These are phyloP conservation scores for Rhazya stricta DNA, from an alignment of 257 asterid genomes.

Conservation along the genomic window DNA sequence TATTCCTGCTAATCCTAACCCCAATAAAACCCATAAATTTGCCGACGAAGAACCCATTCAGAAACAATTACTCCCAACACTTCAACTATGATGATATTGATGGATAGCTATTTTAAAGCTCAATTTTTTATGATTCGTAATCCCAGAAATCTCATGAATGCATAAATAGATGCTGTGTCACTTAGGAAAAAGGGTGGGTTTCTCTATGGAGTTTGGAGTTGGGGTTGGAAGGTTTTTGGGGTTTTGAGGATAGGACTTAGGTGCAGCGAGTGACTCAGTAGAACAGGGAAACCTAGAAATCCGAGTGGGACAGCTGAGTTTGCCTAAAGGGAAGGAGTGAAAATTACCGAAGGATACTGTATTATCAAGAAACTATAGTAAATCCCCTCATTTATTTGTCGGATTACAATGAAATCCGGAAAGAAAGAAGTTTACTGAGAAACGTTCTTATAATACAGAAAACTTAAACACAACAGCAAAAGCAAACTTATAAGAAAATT, in stretches of 20 bases:
- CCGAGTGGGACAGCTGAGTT: background rate
- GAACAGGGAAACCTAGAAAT: background rate
- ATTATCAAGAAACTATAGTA: background rate
- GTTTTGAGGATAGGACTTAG: constrained; percentile 6
- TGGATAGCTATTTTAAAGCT: background rate
- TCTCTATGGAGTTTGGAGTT: background rate
- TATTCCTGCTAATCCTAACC: constrained; percentile 94
- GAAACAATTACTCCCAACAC: background rate
- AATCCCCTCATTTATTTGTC: background rate
- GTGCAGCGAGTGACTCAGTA: background rate
- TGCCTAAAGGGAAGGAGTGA: background rate
- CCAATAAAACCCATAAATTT: constrained; percentile 86
- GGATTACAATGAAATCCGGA: no score
- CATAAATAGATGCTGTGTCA: background rate
- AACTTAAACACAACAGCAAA: no score
- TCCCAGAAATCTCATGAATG: background rate
- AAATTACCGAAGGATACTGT: background rate
- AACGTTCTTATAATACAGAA: no score
- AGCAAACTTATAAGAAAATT: no score
- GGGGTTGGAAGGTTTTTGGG: background rate
- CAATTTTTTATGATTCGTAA: background rate
- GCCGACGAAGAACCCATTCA: constrained; percentile 66
- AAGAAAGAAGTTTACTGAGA: no score
- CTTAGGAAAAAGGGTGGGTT: background rate
- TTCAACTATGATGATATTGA: background rate